These are phyloP conservation scores for Guillardia theta DNA, from an alignment of 78 protist genomes.

Conservation along the genomic window DNA sequence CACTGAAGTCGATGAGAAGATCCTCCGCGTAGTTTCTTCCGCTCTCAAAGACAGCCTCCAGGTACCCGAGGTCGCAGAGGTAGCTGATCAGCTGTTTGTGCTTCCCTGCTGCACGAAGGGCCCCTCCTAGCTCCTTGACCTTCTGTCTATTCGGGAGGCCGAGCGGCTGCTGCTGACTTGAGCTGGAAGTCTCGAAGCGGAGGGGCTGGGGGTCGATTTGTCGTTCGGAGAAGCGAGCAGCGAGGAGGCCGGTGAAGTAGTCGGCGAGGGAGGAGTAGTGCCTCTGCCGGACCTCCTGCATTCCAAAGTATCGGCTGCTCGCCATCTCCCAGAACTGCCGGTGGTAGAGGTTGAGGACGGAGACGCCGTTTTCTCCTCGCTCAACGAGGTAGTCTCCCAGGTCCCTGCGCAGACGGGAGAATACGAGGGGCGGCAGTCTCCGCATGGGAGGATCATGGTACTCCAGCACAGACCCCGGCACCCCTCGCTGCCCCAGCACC, in stretches of 20 bases:
- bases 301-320: neutral
- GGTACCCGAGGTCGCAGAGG: neutral
- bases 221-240: neutral
- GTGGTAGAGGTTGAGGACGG: neutral
- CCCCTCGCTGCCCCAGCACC: neutral
- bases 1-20: neutral
- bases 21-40: neutral
- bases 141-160: neutral
- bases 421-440: neutral
- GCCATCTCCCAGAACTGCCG: conserved; percentile 20
- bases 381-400: neutral
- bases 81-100: neutral
- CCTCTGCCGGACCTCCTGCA: neutral
- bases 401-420: neutral
- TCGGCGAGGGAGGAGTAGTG: no score
- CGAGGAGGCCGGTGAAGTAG: neutral
- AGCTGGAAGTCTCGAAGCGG: neutral
- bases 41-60: neutral
- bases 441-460: neutral
- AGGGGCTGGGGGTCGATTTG: neutral
- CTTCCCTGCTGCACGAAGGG: neutral
- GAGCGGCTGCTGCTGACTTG: neutral
- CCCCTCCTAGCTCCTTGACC: neutral
- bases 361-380: neutral
- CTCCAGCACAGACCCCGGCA: conserved; percentile 13